Evolutionary conservation across 352 stramenopile species (phyloP), one percentile per base, ranked within the genome.

Genomic region (Phytophthora melonis): DNA sequence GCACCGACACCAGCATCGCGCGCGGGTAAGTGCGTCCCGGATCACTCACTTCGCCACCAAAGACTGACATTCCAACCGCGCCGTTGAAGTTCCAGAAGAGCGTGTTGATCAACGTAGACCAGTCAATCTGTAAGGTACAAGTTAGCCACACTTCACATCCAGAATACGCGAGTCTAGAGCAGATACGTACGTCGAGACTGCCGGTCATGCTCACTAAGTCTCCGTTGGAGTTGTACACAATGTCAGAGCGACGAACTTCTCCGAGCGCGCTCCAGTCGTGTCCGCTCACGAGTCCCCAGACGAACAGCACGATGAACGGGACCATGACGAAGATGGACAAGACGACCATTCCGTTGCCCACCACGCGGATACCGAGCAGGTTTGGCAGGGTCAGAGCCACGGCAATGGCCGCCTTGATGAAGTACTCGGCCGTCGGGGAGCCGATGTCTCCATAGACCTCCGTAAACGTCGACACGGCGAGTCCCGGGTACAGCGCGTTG

Each of bases 61-160:
- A 98, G 0, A 87, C 88, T 3, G 90, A 95, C 30, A 93, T 94
- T 23, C 72, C 79, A 58, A 98, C 93, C 62, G 94, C 98, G 16
- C 90, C 94, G 74, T 98, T 98, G 58, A 97, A 92, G 81, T 98
- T 98, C 97, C 97, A 99, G 80, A 98, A 98, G n/a, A 99, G 80
- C 61, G 97, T 98, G 71, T 98, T 98, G 43, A 98, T 78, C 45
- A 96, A 94, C 16, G 84, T 81, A n/a, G 89, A 81, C 91, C 70
- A 77, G 36, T 77, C 63, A 45, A 77, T 66, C 65, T 73, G 30
- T 25, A 11, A 9, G 14, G 13, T 3, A 55, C 21, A 70, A 21
- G 49, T 66, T 68, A 71, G 62, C 6, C 19, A 53, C 19, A 27
- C 47, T 16, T 13, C 1, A 4, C 5, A 21, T 23, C 43, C 43